Evolutionary conservation across 768 basidiomycete genomes (phyloP), one percentile per base, ranked within the genome.

Genomic region (Chiua virens): DNA sequence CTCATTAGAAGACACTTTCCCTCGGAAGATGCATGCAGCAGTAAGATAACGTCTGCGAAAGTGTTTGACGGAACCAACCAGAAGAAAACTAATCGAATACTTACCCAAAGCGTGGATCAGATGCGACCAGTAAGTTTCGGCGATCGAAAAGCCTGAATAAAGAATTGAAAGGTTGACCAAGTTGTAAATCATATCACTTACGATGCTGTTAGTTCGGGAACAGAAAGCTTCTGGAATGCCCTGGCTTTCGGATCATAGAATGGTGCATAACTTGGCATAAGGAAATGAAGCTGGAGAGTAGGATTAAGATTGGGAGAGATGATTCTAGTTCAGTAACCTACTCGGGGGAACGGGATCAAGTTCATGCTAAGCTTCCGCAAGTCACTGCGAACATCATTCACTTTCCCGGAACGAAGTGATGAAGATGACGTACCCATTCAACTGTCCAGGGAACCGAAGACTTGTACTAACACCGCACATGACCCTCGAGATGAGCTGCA

Each of bases 381-480:
- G 63, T 95, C 92, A 40, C 88, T 90, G 4, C 49, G 18, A 38
- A 35, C 36, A 7, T 30, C 15, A 41, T 52, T 53, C 36, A 55
- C 47, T 30, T 62, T 39, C 27, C 5, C 13, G 45, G 11, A 8
- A 46, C 35, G 22, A 8, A 21, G 17, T 14, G 8, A 27, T 42
- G 34, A 14, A 18, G 5, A 7, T 45, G 18, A 65, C 80, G 11
- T 52, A 87, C 88, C 90, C 91, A 63, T 95, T 95, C 49, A 95
- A 73, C 67, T 94, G 92, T 27, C 92, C 92, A n/a, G 93, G 91
- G 77, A 95, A 93, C 36, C 92, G 86, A 51, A 95, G 74, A 60
- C 89, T 89, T 3, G 93, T 96, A 64, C 89, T 94, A 43, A 95
- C 86, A 42, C 96, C 96, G 54, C 89, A 89, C 92, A 98, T 96